phyloP scores from a whole-genome alignment of 805 yeast genomes.

The Yamadazyma ubonensis region DNA sequence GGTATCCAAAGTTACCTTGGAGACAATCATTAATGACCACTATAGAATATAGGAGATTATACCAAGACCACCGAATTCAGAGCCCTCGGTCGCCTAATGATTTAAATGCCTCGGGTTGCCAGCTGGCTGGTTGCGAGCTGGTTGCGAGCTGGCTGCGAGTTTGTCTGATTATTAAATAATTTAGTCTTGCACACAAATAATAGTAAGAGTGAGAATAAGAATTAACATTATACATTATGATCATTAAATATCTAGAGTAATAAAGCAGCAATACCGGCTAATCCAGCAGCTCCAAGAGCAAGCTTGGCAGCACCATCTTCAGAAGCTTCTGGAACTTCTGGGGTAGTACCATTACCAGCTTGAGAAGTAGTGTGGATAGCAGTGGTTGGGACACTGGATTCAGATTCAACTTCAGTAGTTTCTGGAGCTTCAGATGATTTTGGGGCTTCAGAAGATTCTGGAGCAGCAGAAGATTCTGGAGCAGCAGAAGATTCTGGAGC shows the following conservation, averaged over 20 bases:
- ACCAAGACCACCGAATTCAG: no score
- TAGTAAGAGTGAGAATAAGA: no score
- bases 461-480: constrained; percentile 10
- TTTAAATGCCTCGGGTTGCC: no score
- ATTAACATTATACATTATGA: background rate
- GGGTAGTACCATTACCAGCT: background rate
- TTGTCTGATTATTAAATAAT: no score
- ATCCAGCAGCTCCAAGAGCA: constrained; percentile 10
- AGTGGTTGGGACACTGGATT: constrained; percentile 15
- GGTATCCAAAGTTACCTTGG: no score
- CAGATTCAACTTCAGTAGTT: constrained; percentile 4
- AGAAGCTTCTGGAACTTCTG: background rate
- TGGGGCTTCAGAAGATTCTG: constrained; percentile 5
- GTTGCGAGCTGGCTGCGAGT: no score
- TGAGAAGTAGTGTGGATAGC: constrained; percentile 3
- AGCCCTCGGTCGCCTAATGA: no score
- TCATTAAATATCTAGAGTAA: constrained; percentile 7
- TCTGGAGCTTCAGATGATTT: constrained; percentile 13
- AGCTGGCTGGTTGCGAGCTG: no score
- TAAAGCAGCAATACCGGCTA: constrained; percentile 6
- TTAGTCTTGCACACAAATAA: no score
- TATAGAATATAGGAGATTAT: no score
- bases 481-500: constrained; percentile 21
- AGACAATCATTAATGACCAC: no score
- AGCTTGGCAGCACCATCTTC: constrained; percentile 8